Evolutionary conservation across 805 yeast genomes (phyloP), one percentile per base, ranked within the genome.

Genomic region (Kodamaea laetipori): DNA sequence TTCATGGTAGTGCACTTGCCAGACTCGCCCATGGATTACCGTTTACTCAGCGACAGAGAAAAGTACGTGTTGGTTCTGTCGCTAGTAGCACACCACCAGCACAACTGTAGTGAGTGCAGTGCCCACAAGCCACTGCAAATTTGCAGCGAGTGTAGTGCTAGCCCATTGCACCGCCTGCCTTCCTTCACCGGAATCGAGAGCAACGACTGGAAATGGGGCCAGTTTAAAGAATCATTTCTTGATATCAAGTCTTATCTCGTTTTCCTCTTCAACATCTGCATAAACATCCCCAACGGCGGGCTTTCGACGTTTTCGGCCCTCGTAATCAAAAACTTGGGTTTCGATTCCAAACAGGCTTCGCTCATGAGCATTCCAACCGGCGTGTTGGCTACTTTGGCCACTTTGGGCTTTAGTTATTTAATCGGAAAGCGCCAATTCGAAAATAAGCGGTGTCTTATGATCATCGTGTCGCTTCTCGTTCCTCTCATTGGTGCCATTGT

Each of bases 401-500:
- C 37, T 2, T 13, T 48, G 13, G 28, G 39, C 8, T 39, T 47
- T 27, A 44, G 48, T 7, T 42, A 27, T 21, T 12, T 45, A 24
- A 21, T 35, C 12, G 39, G 41, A 4, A 38, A 39, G 27, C 44
- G 27, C 11, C 21, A 33, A 3, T 26, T 40, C 19, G 39, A 33
- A 2, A 41, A 38, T 35, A 25, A 26, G 23, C 23, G 47, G 17
- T 37, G 46, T 12, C 36, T 37, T 35, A 28, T 48, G 13, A 33
- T 43, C 18, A 28, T 43, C 12, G 16, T 34, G 6, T 33, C 47
- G 13, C 38, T 48, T 7, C 23, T 50, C 53, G 17, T 51, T 5
- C 54, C 59, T 4, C 47, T 59, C 28, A 49, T 55, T 34, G 65
- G 64, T 23, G 62, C 64, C 30, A 55, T 54, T 28, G 36, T 60